Evolutionary conservation across 2,329 filamentous ascomycete species (phyloP), one percentile per base, ranked within the genome.

Genomic region (Macrophomina tecta): DNA sequence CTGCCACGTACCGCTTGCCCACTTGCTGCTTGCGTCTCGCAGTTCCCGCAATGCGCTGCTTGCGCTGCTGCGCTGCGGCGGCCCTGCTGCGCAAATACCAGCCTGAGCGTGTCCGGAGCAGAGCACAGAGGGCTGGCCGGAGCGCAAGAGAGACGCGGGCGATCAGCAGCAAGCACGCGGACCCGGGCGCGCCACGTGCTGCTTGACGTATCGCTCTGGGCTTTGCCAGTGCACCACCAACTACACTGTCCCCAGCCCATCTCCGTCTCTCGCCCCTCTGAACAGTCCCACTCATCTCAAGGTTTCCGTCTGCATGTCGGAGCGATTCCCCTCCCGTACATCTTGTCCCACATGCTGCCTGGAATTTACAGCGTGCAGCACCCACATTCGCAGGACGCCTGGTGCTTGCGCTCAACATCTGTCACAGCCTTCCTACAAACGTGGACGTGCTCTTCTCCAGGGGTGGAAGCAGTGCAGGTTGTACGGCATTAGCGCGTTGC

Each of bases 131-230:
- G 45, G 45, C 45, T 48, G 48, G 48, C 16, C 49, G 30, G 11
- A 34, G 23, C 42, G 23, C 40, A 12, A 16, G 28, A 48, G n/a
- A 6, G n/a, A 6, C 45, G 45, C 40, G 30, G 58, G 11, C 42
- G 58, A 62, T 62, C 58, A 23, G 11, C 42, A 18, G 55, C 23
- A 49, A 49, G 58, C 58, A 28, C 45, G 45, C 58, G 58, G 58
- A 38, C 36, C n/a, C 32, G 7, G 14, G 45, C 28, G 56, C 32
- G 58, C 42, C 58, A 62, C 58, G 58, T 62, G 58, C 58, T 30
- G 30, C n/a, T 5, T 34, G 23, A 46, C 38, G 56, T 61, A 46
- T 12, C 55, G 16, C 36, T 16, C 36, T 38, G 36, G 36, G 11
- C 7, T 12, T 23, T 23, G 23, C 23, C 23, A 23, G 2, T 23